Conservation (phyloP, 2,329 filamentous ascomycete species). For the Metarhizium rileyi region DNA sequence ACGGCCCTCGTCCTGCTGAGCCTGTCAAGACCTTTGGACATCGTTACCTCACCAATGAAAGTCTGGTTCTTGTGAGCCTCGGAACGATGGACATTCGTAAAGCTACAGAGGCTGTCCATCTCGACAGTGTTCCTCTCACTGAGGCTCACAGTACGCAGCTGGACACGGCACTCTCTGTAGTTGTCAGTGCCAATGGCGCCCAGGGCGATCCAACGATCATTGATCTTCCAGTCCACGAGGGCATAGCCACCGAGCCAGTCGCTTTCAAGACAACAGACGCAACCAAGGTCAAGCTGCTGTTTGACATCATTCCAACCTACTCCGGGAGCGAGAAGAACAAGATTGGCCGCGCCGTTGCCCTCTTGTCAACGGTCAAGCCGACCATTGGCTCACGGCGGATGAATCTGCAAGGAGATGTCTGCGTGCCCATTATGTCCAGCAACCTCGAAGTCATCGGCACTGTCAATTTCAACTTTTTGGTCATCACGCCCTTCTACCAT, state of each 20-base stretch:
- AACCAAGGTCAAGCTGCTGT: slow-evolving; percentile 76
- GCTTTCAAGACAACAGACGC: slow-evolving; percentile 74
- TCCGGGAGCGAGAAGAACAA: slow-evolving; percentile 81
- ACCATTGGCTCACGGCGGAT: slow-evolving; percentile 78
- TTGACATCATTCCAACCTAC: slow-evolving; percentile 94
- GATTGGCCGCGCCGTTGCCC: slow-evolving; percentile 78
- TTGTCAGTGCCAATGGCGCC: slow-evolving; percentile 78
- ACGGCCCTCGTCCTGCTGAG: slow-evolving; percentile 47
- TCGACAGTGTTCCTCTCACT: slow-evolving; percentile 79
- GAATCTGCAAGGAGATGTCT: slow-evolving; percentile 84
- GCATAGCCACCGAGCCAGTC: slow-evolving; percentile 86
- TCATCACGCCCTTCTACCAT: slow-evolving; percentile 90
- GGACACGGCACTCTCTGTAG: slow-evolving; percentile 85
- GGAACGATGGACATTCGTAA: slow-evolving; percentile 94
- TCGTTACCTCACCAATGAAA: slow-evolving; percentile 81
- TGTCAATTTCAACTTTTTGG: slow-evolving; percentile 93
- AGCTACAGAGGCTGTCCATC: slow-evolving; percentile 65
- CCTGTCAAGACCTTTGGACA: slow-evolving; percentile 94
- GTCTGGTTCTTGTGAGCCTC: slow-evolving; percentile 83
- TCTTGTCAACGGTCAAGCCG: slow-evolving; percentile 78
- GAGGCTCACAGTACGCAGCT: slow-evolving; percentile 88
- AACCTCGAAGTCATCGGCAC: slow-evolving; percentile 85
- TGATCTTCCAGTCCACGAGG: slow-evolving; percentile 88
- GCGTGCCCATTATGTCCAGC: slow-evolving; percentile 79
- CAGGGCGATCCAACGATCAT: slow-evolving; percentile 80